phyloP scores from a whole-genome alignment of 148 eudicot species.

The Nyssa sinensis region DNA sequence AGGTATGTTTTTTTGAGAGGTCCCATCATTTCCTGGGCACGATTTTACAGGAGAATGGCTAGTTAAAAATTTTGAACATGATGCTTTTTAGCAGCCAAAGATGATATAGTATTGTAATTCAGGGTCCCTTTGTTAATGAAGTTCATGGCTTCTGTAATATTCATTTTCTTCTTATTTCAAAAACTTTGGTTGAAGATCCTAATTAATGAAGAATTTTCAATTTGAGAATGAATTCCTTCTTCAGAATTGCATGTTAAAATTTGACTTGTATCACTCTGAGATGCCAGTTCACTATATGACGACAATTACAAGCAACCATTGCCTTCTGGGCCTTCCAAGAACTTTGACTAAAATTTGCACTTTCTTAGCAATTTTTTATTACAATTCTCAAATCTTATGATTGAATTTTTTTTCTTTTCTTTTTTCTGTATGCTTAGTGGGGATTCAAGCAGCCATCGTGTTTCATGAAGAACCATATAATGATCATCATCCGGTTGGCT shows the following conservation, averaged over 20 bases:
- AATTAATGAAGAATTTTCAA: background rate
- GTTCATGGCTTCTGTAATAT: no score
- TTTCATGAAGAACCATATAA: constrained; percentile 86
- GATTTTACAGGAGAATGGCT: background rate
- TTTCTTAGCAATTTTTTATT: background rate
- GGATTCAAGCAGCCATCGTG: constrained; percentile 84
- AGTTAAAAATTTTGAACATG: no score
- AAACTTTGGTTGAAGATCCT: background rate
- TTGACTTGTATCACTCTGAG: background rate
- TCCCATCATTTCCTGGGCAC: background rate
- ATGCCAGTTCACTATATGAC: background rate
- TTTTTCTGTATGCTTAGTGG: constrained; percentile 54
- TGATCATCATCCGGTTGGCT: constrained; percentile 65
- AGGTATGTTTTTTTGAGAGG: background rate
- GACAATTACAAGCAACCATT: background rate
- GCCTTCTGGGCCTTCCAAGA: background rate
- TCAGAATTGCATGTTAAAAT: background rate
- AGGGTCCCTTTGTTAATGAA: no score
- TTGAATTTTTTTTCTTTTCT: background rate
- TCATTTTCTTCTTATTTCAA: no score
- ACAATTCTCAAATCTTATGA: background rate
- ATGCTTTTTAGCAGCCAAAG: no score
- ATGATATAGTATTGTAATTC: no score
- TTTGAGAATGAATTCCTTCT: background rate
- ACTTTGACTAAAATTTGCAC: background rate